A percentile compares a stretch with the other conserved stretches of the same genome.
Evolutionary conservation across 257 asterid species (phyloP).

Genomic region (Linaria vulgaris): DNA sequence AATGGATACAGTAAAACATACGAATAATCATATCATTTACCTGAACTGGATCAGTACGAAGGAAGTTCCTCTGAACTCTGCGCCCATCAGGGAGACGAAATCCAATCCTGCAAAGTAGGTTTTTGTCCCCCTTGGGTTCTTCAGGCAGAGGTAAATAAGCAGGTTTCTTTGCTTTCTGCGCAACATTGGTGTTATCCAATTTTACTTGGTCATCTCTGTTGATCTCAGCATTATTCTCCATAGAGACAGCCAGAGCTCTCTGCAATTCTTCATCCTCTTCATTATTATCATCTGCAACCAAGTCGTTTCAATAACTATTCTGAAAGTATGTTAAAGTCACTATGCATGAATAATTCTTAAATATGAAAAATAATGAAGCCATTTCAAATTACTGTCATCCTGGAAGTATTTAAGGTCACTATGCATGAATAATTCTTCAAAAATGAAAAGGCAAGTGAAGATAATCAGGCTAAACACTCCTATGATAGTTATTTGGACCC

Average conservation of each 20-base stretch:
- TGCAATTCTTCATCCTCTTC: conserved; percentile 67
- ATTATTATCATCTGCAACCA: conserved; percentile 48
- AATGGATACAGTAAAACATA: not conserved
- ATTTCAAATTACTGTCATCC: conserved; percentile 18
- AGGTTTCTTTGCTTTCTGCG: conserved; percentile 50
- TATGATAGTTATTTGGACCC: not conserved
- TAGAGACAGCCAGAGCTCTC: conserved; percentile 80
- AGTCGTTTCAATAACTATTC: conserved; percentile 18
- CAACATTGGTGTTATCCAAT: conserved; percentile 34
- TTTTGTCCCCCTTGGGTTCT: conserved; percentile 79
- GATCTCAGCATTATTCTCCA: conserved; percentile 56
- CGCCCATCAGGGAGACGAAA: conserved; percentile 97
- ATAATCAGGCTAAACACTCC: not conserved
- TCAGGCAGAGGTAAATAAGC: conserved; percentile 77
- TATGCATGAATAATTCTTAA: not conserved
- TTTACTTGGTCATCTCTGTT: conserved; percentile 37
- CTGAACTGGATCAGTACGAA: conserved; percentile 83
- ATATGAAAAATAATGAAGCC: no score
- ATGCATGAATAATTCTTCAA: not conserved
- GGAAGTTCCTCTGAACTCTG: conserved; percentile 87
- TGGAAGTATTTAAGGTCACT: not conserved
- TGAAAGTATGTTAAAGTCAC: not conserved
- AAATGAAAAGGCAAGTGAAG: not conserved
- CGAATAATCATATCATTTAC: conserved; percentile 29
- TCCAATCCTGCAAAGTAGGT: conserved; percentile 79